Evolutionary conservation across 257 asterid species (phyloP).

Genomic region (Linderniella brevidens): DNA sequence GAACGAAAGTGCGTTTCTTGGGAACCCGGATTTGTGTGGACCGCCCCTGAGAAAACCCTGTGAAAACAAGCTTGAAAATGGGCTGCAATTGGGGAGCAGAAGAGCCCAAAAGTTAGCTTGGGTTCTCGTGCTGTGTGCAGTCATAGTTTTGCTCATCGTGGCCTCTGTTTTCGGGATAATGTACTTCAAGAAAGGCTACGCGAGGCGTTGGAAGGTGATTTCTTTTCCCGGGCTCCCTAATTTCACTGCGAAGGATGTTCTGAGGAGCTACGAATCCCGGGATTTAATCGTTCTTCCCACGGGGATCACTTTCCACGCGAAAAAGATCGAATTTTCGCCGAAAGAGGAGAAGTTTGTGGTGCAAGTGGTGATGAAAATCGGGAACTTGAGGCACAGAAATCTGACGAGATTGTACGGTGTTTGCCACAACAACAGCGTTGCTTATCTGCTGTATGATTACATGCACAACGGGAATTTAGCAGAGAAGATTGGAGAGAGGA

Average conservation of each 20-base stretch:
- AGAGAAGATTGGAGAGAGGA: conserved; percentile 34
- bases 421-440: conserved; percentile 43
- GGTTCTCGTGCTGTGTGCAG: conserved; percentile 67
- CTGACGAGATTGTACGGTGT: conserved; percentile 63
- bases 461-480: conserved; percentile 52
- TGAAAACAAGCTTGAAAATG: conserved; percentile 37
- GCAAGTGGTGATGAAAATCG: conserved; percentile 33
- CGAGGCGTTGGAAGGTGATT: conserved; percentile 57
- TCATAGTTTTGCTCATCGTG: conserved; percentile 29
- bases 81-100: conserved; percentile 49
- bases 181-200: conserved; percentile 30
- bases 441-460: conserved; percentile 65
- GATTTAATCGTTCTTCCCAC: conserved; percentile 77
- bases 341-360: conserved; percentile 21
- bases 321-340: conserved; percentile 58
- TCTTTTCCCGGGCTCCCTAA: conserved; percentile 61
- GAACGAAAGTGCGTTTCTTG: conserved; percentile 61
- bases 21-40: conserved; percentile 82
- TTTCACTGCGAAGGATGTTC: conserved; percentile 60
- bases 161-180: conserved; percentile 36
- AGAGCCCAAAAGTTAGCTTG: conserved; percentile 69
- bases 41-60: conserved; percentile 38
- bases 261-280: conserved; percentile 42
- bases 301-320: conserved; percentile 64
- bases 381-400: conserved; percentile 67